phyloP scores from a whole-genome alignment of 2,329 filamentous ascomycete genomes.

The Rhynchosporium agropyri region DNA sequence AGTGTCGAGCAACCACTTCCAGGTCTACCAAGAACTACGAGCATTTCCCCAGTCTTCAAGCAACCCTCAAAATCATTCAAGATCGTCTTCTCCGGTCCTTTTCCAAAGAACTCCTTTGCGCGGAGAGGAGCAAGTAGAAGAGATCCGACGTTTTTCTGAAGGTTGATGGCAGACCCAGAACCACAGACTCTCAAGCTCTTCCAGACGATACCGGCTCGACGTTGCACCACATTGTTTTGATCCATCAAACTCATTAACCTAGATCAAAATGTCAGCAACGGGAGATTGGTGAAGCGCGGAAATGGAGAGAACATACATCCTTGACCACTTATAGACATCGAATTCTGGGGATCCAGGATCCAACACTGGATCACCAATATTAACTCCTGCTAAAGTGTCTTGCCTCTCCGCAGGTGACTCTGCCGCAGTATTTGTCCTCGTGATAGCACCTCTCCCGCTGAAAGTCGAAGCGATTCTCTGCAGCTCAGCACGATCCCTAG shows the following conservation, averaged over 20 bases:
- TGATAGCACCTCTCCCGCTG: constrained; percentile 21
- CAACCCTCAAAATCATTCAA: constrained; percentile 66
- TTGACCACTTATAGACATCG: constrained; percentile 35
- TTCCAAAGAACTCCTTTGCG: constrained; percentile 57
- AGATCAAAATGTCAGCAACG: not conserved
- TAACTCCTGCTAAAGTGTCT: constrained; percentile 44
- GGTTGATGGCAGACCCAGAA: constrained; percentile 65
- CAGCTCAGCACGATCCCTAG: constrained; percentile 37
- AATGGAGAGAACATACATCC: constrained; percentile 28
- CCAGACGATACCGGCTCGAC: constrained; percentile 62
- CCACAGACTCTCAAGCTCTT: constrained; percentile 68
- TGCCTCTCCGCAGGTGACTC: constrained; percentile 25
- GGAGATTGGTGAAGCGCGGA: not conserved
- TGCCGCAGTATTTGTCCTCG: constrained; percentile 24
- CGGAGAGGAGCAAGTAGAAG: constrained; percentile 60
- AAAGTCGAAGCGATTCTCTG: constrained; percentile 37
- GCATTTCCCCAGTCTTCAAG: constrained; percentile 64
- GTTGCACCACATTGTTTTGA: constrained; percentile 56
- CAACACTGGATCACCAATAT: constrained; percentile 51
- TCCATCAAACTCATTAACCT: constrained; percentile 49
- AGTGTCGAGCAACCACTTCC: constrained; percentile 67
- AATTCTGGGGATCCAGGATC: constrained; percentile 51
- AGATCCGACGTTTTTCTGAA: constrained; percentile 68
- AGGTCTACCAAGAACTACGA: constrained; percentile 69
- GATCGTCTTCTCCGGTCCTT: constrained; percentile 58